These are phyloP conservation scores for Eucalyptus tenuipes DNA, from an alignment of 345 rosid genomes.

Conservation along the genomic window DNA sequence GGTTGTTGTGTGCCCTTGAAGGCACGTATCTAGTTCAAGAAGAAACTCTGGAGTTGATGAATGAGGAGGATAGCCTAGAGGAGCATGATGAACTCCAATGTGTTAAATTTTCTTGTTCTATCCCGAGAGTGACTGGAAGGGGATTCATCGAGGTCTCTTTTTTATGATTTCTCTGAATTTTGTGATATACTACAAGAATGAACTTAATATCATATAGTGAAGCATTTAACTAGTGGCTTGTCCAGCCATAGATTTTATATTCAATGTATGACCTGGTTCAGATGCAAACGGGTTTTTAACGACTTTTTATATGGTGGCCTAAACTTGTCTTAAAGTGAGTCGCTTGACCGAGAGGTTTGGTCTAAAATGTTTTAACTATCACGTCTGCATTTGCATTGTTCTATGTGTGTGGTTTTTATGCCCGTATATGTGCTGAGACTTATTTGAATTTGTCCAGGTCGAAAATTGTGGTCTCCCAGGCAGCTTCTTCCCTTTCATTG, in stretches of 20 bases:
- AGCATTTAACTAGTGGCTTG: not conserved
- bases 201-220: not conserved
- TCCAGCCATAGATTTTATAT: not conserved
- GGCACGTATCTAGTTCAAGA: conserved; percentile 77
- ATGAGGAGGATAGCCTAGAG: conserved; percentile 22
- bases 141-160: conserved; percentile 83
- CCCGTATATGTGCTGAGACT: not conserved
- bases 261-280: not conserved
- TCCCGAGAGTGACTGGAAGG: conserved; percentile 56
- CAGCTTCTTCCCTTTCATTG: conserved; percentile 92
- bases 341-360: not conserved
- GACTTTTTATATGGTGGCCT: not conserved
- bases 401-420: not conserved
- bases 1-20: conserved; percentile 88
- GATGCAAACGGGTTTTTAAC: not conserved
- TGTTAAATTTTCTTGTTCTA: conserved; percentile 54
- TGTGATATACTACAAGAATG: not conserved
- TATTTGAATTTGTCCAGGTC: conserved; percentile 38
- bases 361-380: not conserved
- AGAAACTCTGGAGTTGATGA: conserved; percentile 26
- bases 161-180: not conserved
- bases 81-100: conserved; percentile 47
- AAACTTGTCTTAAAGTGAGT: not conserved
- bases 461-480: conserved; percentile 84
- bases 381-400: not conserved